These are phyloP conservation scores for Pestalotiopsis sp. DNA, from an alignment of 2,329 filamentous ascomycete species.

Conservation along the genomic window DNA sequence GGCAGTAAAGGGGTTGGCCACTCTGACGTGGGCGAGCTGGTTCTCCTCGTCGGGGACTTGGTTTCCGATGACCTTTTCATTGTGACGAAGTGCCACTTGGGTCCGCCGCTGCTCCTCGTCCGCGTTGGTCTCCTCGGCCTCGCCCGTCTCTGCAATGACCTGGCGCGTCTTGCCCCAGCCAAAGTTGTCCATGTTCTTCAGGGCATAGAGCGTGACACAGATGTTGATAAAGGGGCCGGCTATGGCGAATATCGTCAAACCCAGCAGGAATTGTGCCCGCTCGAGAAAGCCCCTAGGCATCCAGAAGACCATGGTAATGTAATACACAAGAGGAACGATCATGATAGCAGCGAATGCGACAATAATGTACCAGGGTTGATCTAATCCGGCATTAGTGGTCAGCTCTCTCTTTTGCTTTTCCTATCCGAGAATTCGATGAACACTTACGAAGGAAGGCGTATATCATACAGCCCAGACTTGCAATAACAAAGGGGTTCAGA, in stretches of 20 bases:
- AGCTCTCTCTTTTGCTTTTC: not conserved
- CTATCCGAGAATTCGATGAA: not conserved
- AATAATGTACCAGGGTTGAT: slow-evolving; percentile 24
- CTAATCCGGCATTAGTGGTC: slow-evolving; percentile 2
- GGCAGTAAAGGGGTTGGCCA: not conserved
- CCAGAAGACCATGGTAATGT: slow-evolving; percentile 29
- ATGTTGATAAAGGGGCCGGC: slow-evolving; percentile 33
- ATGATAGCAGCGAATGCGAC: slow-evolving; percentile 30
- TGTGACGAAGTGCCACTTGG: slow-evolving; percentile 17
- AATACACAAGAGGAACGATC: slow-evolving; percentile 31
- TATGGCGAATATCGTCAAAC: slow-evolving; percentile 28
- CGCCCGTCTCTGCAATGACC: slow-evolving; percentile 25
- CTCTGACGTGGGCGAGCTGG: not conserved
- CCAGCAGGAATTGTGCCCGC: slow-evolving; percentile 29
- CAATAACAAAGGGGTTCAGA: slow-evolving; percentile 47
- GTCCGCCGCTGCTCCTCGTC: slow-evolving; percentile 16
- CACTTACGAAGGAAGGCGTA: slow-evolving; percentile 22
- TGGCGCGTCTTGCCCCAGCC: slow-evolving; percentile 35
- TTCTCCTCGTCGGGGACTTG: slow-evolving; percentile 8
- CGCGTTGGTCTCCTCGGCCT: slow-evolving; percentile 25
- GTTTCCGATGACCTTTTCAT: slow-evolving; percentile 17
- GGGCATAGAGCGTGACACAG: slow-evolving; percentile 31
- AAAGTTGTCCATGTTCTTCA: slow-evolving; percentile 33
- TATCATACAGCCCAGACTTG: slow-evolving; percentile 24
- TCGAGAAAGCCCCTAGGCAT: slow-evolving; percentile 26